Percentiles rank a stretch among this genome's conserved stretches.
Evolutionary conservation across 345 rosid species (phyloP).

Genomic region (Microcos paniculata): DNA sequence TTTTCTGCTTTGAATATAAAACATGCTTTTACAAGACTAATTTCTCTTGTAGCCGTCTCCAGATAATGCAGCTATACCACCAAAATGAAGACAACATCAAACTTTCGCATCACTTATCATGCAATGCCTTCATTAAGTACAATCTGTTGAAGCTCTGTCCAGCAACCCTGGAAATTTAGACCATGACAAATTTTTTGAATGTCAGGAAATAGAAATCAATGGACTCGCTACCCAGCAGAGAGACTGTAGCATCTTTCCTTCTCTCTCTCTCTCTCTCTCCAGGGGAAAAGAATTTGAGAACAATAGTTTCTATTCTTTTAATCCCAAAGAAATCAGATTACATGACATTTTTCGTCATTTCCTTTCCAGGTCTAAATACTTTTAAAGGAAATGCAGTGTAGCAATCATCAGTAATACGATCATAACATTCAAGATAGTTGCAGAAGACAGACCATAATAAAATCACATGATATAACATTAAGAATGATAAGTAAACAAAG

Average conservation of each 20-base stretch:
- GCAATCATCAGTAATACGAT: not conserved
- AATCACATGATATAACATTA: not conserved
- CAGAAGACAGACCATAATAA: not conserved
- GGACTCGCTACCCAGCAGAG: not conserved
- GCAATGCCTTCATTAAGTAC: slow-evolving; percentile 81
- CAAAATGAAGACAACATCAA: not conserved
- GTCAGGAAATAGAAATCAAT: not conserved
- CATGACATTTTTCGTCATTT: not conserved
- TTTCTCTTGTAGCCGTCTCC: not conserved
- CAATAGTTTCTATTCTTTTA: not conserved
- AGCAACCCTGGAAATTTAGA: slow-evolving; percentile 63
- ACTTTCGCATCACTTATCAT: slow-evolving; percentile 46
- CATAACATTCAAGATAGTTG: not conserved
- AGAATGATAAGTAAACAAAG: too few species aligned
- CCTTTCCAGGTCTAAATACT: not conserved
- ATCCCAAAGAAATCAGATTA: not conserved
- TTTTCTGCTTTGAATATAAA: not conserved
- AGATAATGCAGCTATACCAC: not conserved
- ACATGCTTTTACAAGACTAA: not conserved
- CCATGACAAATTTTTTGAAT: not conserved
- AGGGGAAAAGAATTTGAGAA: not conserved
- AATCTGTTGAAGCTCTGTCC: slow-evolving; percentile 93
- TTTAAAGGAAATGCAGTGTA: too few species aligned
- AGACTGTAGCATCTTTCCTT: not conserved
- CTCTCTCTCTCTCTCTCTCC: not conserved